Evolutionary conservation across 352 stramenopile genomes (phyloP).

Genomic region (Hyaloperonospora arabidopsidis): DNA sequence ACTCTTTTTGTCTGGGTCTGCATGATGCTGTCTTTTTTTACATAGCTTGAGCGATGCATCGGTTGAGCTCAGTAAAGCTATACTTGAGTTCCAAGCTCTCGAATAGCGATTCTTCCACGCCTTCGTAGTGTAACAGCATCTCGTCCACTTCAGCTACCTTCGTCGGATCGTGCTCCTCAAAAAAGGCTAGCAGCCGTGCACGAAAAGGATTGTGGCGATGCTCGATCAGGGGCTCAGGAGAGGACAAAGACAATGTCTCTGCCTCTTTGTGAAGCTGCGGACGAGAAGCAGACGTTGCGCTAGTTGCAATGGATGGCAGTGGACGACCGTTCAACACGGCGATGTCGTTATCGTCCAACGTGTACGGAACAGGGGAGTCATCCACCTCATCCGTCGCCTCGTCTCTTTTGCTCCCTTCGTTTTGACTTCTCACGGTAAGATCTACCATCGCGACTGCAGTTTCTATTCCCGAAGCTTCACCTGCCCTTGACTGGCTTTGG

Average conservation of each 20-base stretch:
- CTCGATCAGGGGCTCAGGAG: not conserved
- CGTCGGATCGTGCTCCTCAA: slow-evolving; percentile 53
- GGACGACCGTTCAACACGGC: slow-evolving; percentile 56
- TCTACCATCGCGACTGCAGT: slow-evolving; percentile 14
- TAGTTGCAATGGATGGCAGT: slow-evolving; percentile 5
- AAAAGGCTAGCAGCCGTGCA: slow-evolving; percentile 49
- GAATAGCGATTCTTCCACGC: slow-evolving; percentile 68
- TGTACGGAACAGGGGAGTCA: slow-evolving; percentile 40
- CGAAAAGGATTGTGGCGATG: slow-evolving; percentile 35
- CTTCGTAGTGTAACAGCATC: slow-evolving; percentile 66
- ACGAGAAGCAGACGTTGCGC: not conserved
- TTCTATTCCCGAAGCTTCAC: slow-evolving; percentile 4
- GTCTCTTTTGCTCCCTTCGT: slow-evolving; percentile 1
- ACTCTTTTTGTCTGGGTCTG: slow-evolving; percentile 6
- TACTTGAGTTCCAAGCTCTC: slow-evolving; percentile 82
- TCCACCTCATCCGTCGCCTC: slow-evolving; percentile 15
- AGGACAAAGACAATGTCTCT: slow-evolving; percentile 14
- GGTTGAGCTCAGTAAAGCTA: slow-evolving; percentile 59
- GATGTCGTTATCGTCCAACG: slow-evolving; percentile 58
- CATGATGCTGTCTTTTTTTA: slow-evolving; percentile 6
- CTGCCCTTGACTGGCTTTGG: slow-evolving; percentile 2
- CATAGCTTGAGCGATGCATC: slow-evolving; percentile 33
- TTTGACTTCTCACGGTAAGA: slow-evolving; percentile 9
- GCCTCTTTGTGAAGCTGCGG: slow-evolving; percentile 7
- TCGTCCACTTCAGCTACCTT: slow-evolving; percentile 63